Base-by-base conservation (phyloP, 352 stramenopile species). In the Sclerospora graminicola region DNA sequence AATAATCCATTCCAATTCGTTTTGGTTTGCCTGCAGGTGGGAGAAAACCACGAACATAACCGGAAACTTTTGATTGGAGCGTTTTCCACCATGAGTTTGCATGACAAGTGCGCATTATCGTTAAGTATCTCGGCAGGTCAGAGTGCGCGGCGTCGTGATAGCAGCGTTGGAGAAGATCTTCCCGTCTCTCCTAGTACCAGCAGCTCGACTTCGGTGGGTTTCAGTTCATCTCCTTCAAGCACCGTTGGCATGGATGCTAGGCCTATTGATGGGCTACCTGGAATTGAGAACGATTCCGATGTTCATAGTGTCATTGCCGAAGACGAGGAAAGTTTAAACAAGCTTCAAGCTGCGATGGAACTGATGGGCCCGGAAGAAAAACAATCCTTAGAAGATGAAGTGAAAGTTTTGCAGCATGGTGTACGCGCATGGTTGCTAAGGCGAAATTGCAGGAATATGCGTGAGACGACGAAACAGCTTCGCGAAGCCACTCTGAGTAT, bases 41-140 rank as follows among this genome's bases (percentile, higher is more conserved):
- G 69, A 50, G 69, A 84, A 20, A 89, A 84, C 43, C 67, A 89
- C 35, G 65, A 88, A 27, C 70, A 89, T 54, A 92, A 92, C 45
- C 70, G 81, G 8, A 89, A 92, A 43, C 54, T 92, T 13, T 36
- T 92, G 2, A 63, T 92, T 24, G 78, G 78, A 1, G 81, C 81
- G 2, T 92, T 92, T 50, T 92, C 81, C 7, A 89, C 76, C 0
- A 90, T 92, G 81, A 92, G 81, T 62, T 61, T 92, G 32, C 81
- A 89, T 29, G 81, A 92, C 55, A 92, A 92, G 46, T 92, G 81
- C 21, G 81, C 81, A 0, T 50, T 92, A 11, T 89, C 81, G 7
- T 53, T 92, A 15, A 84, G 75, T 36, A 85, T 89, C 16, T 87
- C 49, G 19, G 49, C 27, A 15, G 43, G 50, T 11, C 45, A 66